Evolutionary conservation across 2,329 filamentous ascomycete species (phyloP).

Genomic region (Penicillium occitanis): DNA sequence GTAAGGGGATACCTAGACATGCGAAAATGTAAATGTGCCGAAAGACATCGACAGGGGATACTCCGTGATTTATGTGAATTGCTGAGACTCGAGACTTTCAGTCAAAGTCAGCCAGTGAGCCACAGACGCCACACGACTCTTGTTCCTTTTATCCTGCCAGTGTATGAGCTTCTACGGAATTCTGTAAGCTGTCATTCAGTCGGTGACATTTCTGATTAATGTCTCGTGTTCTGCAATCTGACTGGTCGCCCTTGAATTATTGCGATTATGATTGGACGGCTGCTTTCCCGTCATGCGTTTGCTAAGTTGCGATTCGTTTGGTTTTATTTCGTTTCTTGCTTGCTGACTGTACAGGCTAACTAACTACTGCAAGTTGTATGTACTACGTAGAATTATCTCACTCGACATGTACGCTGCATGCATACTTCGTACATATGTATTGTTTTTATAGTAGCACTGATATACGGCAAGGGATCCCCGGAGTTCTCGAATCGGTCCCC

Average conservation of each 20-base stretch:
- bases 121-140: not conserved
- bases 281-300: not conserved
- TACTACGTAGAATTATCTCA: not conserved
- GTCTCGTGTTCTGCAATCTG: conserved; percentile 6
- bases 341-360: not conserved
- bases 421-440: not conserved
- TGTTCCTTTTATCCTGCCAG: not conserved
- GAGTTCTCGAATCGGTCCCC: conserved; percentile 21
- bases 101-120: not conserved
- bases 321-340: not conserved
- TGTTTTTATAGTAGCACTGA: conserved; percentile 6
- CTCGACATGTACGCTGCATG: not conserved
- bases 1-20: not conserved
- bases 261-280: conserved; percentile 13
- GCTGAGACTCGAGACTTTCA: not conserved
- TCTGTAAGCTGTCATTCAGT: not conserved
- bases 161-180: not conserved
- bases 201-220: conserved; percentile 9
- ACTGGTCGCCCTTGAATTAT: conserved; percentile 20
- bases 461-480: conserved; percentile 19
- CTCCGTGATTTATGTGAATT: not conserved
- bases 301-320: not conserved
- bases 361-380: not conserved
- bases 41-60: not conserved
- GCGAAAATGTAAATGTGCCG: not conserved